These are phyloP conservation scores for Leishmania amazonensis DNA, from an alignment of 208 protist species.

Conservation along the genomic window DNA sequence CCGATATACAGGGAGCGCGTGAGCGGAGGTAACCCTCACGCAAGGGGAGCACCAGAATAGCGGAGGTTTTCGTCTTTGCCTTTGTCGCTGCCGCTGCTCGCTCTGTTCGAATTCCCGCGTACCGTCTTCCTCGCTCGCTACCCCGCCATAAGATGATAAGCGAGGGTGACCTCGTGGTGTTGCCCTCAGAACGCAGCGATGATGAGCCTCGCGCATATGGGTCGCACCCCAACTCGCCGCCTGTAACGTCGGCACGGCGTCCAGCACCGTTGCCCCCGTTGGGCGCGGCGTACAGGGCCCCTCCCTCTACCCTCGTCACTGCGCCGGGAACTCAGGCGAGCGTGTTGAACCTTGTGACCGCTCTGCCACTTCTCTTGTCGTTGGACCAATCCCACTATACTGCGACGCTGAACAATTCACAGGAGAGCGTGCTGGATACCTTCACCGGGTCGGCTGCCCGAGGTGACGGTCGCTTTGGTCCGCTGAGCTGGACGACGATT, in stretches of 20 bases:
- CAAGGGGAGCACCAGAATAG: not conserved
- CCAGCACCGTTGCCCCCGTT: not conserved
- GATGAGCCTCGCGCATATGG: not conserved
- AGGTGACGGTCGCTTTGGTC: not conserved
- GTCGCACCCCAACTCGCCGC: not conserved
- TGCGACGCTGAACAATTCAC: constrained; percentile 5
- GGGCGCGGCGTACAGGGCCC: not conserved
- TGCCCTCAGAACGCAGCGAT: not conserved
- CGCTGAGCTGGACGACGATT: not conserved
- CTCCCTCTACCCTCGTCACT: not conserved
- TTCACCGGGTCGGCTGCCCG: not conserved
- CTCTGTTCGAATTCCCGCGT: not conserved
- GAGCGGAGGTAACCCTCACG: not conserved
- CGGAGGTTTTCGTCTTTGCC: not conserved
- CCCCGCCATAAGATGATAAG: not conserved
- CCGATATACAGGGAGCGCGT: not conserved
- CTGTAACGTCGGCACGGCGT: not conserved
- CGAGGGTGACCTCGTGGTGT: not conserved
- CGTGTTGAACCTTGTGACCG: constrained; percentile 26
- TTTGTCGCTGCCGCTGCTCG: not conserved
- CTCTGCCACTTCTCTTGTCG: constrained; percentile 29
- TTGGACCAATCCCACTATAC: constrained; percentile 20
- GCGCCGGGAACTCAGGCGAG: constrained; percentile 1
- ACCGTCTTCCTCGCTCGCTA: not conserved
- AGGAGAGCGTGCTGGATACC: not conserved